Percentiles rank a stretch among this genome's conserved stretches.
These are phyloP conservation scores for Multifurca ochricompacta DNA, from an alignment of 768 basidiomycete genomes.

Conservation along the genomic window DNA sequence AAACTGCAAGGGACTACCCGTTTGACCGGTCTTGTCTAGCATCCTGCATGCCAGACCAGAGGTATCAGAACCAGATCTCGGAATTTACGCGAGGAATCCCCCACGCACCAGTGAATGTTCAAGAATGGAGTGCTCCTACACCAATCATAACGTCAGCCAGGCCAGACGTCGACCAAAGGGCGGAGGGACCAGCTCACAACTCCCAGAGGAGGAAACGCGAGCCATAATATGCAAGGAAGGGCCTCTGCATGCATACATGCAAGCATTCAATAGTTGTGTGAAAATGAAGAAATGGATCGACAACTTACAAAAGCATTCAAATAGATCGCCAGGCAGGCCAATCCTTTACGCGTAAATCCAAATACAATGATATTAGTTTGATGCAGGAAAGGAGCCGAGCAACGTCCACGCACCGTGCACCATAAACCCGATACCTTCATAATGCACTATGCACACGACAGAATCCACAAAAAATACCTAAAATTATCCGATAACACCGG, in stretches of 20 bases:
- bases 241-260: slow-evolving; percentile 28
- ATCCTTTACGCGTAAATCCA: slow-evolving; percentile 30
- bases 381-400: not conserved
- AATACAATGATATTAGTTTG: not conserved
- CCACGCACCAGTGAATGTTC: slow-evolving; percentile 73
- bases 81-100: not conserved
- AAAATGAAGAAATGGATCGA: slow-evolving; percentile 1
- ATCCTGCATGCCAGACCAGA: slow-evolving; percentile 47
- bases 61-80: not conserved
- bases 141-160: slow-evolving; percentile 6
- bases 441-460: slow-evolving; percentile 61
- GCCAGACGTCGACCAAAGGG: not conserved
- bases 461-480: slow-evolving; percentile 81
- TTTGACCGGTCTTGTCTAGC: slow-evolving; percentile 67
- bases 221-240: slow-evolving; percentile 76
- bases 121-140: slow-evolving; percentile 75
- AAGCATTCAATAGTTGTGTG: not conserved
- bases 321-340: slow-evolving; percentile 60
- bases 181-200: slow-evolving; percentile 35
- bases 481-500: too few relatives aligned
- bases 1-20: slow-evolving; percentile 59
- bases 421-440: slow-evolving; percentile 65
- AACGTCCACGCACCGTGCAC: slow-evolving; percentile 48
- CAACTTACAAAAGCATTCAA: slow-evolving; percentile 57
- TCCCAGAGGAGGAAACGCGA: slow-evolving; percentile 81